Conservation (phyloP, 352 stramenopile species). For the Elongisporangium undulatum region DNA sequence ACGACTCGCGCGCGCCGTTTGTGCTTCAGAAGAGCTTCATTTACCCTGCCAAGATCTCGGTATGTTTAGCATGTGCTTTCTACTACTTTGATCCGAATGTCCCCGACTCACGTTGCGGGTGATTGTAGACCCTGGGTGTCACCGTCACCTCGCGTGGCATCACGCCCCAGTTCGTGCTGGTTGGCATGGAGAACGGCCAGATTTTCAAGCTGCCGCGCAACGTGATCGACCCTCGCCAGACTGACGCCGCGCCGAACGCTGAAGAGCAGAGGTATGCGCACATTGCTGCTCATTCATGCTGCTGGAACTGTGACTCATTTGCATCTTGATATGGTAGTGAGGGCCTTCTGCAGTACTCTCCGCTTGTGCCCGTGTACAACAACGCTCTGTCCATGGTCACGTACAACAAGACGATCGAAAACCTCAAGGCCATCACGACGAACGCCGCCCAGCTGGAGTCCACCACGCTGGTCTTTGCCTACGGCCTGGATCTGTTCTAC, state of each 20-base stretch:
- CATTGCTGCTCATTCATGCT: not conserved
- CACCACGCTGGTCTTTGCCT: conserved; percentile 92
- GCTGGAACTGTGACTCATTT: not conserved
- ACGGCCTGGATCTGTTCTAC: conserved; percentile 94
- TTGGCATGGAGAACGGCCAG: conserved; percentile 90
- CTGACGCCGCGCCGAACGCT: conserved; percentile 86
- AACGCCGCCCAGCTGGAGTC: conserved; percentile 91
- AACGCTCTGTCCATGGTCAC: conserved; percentile 85
- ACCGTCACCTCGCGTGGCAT: conserved; percentile 94
- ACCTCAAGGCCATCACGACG: conserved; percentile 61
- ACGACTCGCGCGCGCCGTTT: conserved; percentile 83
- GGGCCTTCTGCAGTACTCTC: conserved; percentile 85
- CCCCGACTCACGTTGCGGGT: not conserved
- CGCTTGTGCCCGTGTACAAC: conserved; percentile 88
- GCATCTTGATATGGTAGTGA: conserved; percentile 29
- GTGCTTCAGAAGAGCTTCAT: conserved; percentile 96
- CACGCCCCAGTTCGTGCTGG: conserved; percentile 91
- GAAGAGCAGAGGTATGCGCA: conserved; percentile 58
- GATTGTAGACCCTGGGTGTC: conserved; percentile 74
- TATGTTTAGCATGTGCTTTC: conserved; percentile 10
- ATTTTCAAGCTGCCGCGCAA: conserved; percentile 91
- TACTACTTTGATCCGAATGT: not conserved
- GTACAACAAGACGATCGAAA: conserved; percentile 90
- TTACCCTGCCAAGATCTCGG: conserved; percentile 85
- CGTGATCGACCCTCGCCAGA: conserved; percentile 93